Conservation (phyloP, 192 early-diverging fungal genomes). For the Backusella circina region DNA sequence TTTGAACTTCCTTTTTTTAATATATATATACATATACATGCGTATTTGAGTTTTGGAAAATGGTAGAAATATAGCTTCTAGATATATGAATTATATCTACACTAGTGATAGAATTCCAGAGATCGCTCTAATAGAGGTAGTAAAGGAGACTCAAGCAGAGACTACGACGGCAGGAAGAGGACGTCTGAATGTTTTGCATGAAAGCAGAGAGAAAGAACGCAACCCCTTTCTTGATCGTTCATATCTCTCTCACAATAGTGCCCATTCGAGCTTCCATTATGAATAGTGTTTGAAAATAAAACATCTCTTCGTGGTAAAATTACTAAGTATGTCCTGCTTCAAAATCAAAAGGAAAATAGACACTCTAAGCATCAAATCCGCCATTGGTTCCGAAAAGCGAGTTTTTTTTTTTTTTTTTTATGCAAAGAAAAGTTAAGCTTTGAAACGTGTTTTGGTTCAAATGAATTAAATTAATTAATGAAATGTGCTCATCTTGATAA, state of each 20-base stretch:
- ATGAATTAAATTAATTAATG: not conserved
- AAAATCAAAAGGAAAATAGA: not conserved
- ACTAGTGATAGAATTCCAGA: not conserved
- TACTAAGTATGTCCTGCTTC: too few species aligned
- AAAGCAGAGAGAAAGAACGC: not conserved
- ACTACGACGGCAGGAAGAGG: not conserved
- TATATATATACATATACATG: too few species aligned
- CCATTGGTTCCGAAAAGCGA: not conserved
- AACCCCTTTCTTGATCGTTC: not conserved
- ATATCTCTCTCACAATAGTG: not conserved
- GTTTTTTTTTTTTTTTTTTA: not conserved
- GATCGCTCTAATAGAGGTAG: not conserved
- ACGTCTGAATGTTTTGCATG: not conserved
- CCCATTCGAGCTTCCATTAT: too few species aligned
- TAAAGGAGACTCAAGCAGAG: not conserved
- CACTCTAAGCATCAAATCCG: not conserved
- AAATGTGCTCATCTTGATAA: not conserved
- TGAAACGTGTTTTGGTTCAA: not conserved
- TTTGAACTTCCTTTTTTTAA: too few species aligned
- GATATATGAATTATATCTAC: too few species aligned
- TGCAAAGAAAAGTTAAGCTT: not conserved
- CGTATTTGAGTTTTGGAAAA: too few species aligned
- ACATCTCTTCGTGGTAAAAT: not conserved
- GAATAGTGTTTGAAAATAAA: too few species aligned
- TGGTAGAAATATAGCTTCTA: too few species aligned